Evolutionary conservation across 2,329 filamentous ascomycete species (phyloP), one percentile per base, ranked within the genome.

Genomic region (Phialemonium atrogriseum): DNA sequence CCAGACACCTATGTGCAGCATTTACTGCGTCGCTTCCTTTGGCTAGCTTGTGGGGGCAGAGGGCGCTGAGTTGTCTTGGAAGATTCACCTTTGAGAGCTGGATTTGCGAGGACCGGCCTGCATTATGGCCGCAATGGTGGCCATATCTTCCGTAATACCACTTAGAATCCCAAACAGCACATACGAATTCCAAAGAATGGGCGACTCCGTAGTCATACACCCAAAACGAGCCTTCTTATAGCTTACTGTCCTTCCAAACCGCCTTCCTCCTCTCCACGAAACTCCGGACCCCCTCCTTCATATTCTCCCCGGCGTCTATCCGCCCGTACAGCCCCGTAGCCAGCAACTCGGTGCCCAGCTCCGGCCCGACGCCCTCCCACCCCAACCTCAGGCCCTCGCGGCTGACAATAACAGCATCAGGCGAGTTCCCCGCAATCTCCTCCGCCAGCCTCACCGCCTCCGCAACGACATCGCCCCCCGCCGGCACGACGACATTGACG

Each of bases 261-360:
- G 82, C 73, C 56, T 72, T 69, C 48, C 80, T 66, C 66, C 78
- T 85, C 66, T 87, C 81, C 12, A 83, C 77, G 61, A 89, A 89
- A 38, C 81, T 83, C 56, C 53, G 62, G 13, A 88, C 63, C 0
- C 84, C 84, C 57, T 88, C 83, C 34, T 68, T 71, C 56, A 85
- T 77, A 54, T 89, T 89, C 43, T 82, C 77, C 0, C 75, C 80
- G 3, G 62, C 67, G 39, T 78, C 64, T 34, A 88, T 64, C 37
- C 62, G 62, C 33, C 60, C 60, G 46, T 73, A 79, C 62, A 77
- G 70, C 2, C 67, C 68, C 33, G 73, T 65, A 11, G 67, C 62
- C 34, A 83, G 51, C 40, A 73, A 49, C 38, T 60, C 61, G 21
- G 76, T 84, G 8, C 60, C 80, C 38, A 72, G 66, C 51, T 77